Evolutionary conservation across 768 basidiomycete genomes (phyloP), one percentile per base, ranked within the genome.

Genomic region (Cystofilobasidium bisporidii): DNA sequence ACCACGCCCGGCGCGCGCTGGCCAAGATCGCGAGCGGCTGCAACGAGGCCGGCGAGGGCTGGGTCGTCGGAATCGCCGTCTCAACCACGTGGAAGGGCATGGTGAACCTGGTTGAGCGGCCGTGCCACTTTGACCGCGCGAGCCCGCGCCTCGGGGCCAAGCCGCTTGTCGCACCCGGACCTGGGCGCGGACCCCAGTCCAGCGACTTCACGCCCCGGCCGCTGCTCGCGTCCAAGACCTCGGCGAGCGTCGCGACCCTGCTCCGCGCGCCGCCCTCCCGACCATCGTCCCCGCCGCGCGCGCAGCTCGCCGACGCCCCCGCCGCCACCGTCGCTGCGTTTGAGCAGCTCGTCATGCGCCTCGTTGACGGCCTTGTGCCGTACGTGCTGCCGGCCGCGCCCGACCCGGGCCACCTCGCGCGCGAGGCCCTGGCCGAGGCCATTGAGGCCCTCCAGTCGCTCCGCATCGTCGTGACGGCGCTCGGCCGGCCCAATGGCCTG

Each of bases 391-490:
- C 63, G 24, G 61, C 68, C 1, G 53, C 68, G 20, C 38, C 63
- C 22, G 57, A 59, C 26, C 47, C 63, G 18, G 57, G 57, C 50
- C 53, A 57, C 20, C 68, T 69, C 38, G 68, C 68, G n/a, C 43
- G 61, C 45, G 68, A 69, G 57, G 68, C 68, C 2, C 63, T 69
- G 5, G 63, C 63, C 24, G 68, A 69, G 28, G 68, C 68, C 0
- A 26, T 69, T 18, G 68, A 69, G 50, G 68, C 68, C 14, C 63
- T 66, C 24, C 57, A 66, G 30, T 69, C 68, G 18, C 68, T 69
- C 18, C 48, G 57, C 0, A 33, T 64, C 40, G 63, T 69, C 53
- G 45, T 69, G 17, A 17, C 26, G 24, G 53, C 58, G 24, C 57
- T 69, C 57, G 68, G 55, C 30, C 30, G 36, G 47, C 61, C 57